Evolutionary conservation across 495 filamentous ascomycete species (phyloP), one percentile per base, ranked within the genome.

Genomic region (Neurospora pannonica): DNA sequence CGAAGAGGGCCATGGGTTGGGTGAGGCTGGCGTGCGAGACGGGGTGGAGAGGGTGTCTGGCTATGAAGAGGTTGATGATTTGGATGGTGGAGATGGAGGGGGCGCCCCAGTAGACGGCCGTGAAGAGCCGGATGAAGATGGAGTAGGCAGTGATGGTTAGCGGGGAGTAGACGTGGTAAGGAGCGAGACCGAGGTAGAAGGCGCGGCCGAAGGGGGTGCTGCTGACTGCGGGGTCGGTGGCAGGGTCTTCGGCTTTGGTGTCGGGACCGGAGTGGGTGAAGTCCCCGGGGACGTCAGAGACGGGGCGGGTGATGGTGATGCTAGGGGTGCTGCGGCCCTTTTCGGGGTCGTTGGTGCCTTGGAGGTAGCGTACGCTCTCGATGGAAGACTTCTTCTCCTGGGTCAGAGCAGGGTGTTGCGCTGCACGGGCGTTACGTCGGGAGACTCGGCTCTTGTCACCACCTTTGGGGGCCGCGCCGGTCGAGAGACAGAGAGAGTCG

Each of bases 91-190:
- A 62, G 54, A 62, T 62, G 28, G 54, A 62, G 13, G 79, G 77
- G 17, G 80, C 78, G 38, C 83, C 80, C 82, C 85, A 86, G 78
- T 81, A 86, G 19, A 86, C 75, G 2, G 78, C 77, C 2, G 78
- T 79, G 40, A 82, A 73, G 24, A 84, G 75, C 1, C 76, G 76
- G 15, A 78, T 80, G 38, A 82, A 76, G 34, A 77, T 78, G 1
- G 83, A 86, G 72, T 86, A 86, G 71, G 77, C 40, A 67, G 84
- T 80, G 36, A 87, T 85, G 2, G 80, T 75, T 37, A 79, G 77
- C 40, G 79, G 80, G 17, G 78, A 77, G 17, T 83, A 76, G 19
- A 87, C 84, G 54, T 79, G 75, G 75, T 85, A 86, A 38, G 81
- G 79, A 5, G 84, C 81, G 48, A 82, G 71, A 9, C 75, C 71